These are phyloP conservation scores for Euphorbia tirucalli DNA, from an alignment of 345 rosid genomes.

Conservation along the genomic window DNA sequence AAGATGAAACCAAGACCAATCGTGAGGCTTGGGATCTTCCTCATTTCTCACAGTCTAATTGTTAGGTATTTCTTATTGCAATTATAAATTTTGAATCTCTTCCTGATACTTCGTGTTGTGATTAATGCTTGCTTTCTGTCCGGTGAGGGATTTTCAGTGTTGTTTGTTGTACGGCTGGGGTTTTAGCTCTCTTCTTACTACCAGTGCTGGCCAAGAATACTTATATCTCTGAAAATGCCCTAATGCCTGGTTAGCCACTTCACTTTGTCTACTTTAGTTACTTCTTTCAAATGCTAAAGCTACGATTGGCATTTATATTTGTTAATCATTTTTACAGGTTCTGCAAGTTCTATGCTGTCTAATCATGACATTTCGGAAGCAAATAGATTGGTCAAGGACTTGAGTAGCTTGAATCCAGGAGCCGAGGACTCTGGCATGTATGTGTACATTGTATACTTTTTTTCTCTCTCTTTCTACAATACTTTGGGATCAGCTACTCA, in stretches of 20 bases:
- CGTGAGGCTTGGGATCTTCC: conserved; percentile 72
- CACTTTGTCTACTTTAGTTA: not conserved
- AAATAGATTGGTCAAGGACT: conserved; percentile 58
- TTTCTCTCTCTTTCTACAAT: not conserved
- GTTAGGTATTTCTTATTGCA: conserved; percentile 46
- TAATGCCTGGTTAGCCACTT: conserved; percentile 77
- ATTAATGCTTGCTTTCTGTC: not conserved
- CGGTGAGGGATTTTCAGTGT: conserved; percentile 42
- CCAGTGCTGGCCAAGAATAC: conserved; percentile 93
- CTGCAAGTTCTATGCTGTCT: conserved; percentile 82
- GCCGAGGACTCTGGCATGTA: conserved; percentile 56
- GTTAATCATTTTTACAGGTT: conserved; percentile 43
- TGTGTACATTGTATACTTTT: conserved; percentile 17
- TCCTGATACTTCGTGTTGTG: not conserved
- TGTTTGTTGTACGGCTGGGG: conserved; percentile 68
- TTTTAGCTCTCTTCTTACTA: conserved; percentile 63
- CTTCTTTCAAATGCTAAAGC: not conserved
- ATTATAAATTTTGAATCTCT: not conserved
- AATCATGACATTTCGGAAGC: conserved; percentile 60
- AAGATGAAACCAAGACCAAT: conserved; percentile 61
- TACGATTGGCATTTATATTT: not conserved
- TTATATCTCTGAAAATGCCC: conserved; percentile 94
- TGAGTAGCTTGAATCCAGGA: conserved; percentile 39
- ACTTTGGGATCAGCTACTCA: no score
- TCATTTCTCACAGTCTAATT: conserved; percentile 66